Evolutionary conservation across 2,329 filamentous ascomycete genomes (phyloP), one percentile per base, ranked within the genome.

Genomic region (Microsporum ferrugineum): DNA sequence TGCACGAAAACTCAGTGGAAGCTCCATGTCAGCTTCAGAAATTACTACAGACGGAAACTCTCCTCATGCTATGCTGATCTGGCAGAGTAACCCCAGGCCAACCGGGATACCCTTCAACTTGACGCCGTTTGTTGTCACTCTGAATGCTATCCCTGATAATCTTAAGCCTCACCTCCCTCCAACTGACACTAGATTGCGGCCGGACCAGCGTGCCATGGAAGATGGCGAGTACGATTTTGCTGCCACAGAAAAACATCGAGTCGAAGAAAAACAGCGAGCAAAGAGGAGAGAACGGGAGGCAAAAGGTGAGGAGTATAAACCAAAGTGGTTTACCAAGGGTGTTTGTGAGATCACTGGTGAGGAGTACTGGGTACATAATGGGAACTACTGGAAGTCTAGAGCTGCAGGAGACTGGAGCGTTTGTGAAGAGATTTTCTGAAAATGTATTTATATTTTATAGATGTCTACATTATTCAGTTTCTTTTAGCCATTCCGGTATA

Each of bases 121-220:
- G 62, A 99, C 94, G 0, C 92, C 94, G 0, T 97, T 99, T 71
- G 94, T 91, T 12, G 82, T 99, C 62, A 95, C 91, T 0, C 87
- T 99, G 65, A 99, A 99, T 75, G 89, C 91, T 66, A 81, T 96
- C 57, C 88, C 92, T 60, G 89, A 95, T n/a, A 79, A 83, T n/a
- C 80, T 99, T 17, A 79, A 77, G 58, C 83, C 87, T 3, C 84
- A 87, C 76, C 77, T 99, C 14, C 88, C 94, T 41, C 94, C 94
- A 0, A 99, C 94, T 0, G 94, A 99, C 73, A 95, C 92, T 1
- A 82, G 94, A n/a, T 79, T 96, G 36, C 82, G 94, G 34, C 92
- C 94, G 0, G 94, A 99, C 73, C 94, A 99, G 77, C 83, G 94
- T 8, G 94, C 94, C 1, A 99, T 99, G 94, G 94, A 99, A 73